A percentile compares a stretch with the other conserved stretches of the same genome.
phyloP scores from a whole-genome alignment of 129 eudicot genomes.

The Saposhnikovia divaricata region DNA sequence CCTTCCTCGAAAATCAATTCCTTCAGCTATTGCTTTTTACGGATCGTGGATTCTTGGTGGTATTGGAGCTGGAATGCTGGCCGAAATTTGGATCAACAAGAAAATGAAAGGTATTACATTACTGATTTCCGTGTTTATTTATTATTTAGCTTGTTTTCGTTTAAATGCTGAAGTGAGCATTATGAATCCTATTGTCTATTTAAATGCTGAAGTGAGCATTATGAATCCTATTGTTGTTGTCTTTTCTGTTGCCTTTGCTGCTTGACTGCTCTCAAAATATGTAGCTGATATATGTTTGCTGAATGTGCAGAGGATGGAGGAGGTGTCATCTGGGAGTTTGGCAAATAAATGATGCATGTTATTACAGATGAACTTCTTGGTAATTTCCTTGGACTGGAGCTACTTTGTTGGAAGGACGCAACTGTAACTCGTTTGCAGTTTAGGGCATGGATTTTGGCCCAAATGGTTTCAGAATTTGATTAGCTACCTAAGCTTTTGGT shows the following conservation, averaged over 20 bases:
- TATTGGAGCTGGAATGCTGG: conserved; percentile 87
- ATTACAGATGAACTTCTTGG: background rate
- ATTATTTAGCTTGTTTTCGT: background rate
- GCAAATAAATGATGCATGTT: conserved; percentile 21
- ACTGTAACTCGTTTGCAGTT: conserved; percentile 17
- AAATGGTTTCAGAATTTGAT: background rate
- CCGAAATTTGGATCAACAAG: conserved; percentile 84
- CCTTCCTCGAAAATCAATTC: conserved; percentile 72
- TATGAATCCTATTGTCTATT: background rate
- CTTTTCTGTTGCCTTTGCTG: background rate
- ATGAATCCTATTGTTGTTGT: background rate
- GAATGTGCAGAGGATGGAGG: conserved; percentile 43
- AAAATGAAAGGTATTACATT: conserved; percentile 57
- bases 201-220: background rate
- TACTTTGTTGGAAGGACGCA: conserved; percentile 66
- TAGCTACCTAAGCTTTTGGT: background rate
- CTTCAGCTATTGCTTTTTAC: conserved; percentile 57
- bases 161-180: background rate
- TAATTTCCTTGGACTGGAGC: conserved; percentile 40
- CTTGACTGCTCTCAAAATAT: background rate
- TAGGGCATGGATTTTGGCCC: background rate
- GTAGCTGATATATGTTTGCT: background rate
- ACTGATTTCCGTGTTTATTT: background rate
- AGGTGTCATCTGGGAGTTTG: conserved; percentile 54
- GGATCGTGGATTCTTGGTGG: conserved; percentile 83